Evolutionary conservation across 768 basidiomycete genomes (phyloP), one percentile per base, ranked within the genome.

Genomic region (Serendipita vermifera): DNA sequence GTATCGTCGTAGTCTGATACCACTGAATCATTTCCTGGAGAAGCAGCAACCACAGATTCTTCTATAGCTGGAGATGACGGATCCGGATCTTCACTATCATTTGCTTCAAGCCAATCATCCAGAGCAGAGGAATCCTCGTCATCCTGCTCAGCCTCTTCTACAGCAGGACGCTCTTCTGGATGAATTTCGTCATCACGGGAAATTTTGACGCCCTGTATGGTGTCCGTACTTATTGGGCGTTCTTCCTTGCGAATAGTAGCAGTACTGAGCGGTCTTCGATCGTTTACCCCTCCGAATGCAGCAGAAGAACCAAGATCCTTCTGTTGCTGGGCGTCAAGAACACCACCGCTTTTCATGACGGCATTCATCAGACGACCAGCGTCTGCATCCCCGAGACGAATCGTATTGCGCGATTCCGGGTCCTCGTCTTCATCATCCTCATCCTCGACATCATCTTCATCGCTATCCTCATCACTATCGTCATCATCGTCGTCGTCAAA

Each of bases 101-200:
- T 51, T 1, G 46, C 48, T 15, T 57, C 56, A n/a, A 54, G 48
- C 29, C 51, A 46, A 20, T 57, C 56, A 55, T 57, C 56, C 55
- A 56, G 29, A 22, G 46, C 46, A 9, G 46, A 51, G 7, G 46
- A 24, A 31, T 51, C 46, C 22, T 27, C 46, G 17, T 51, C 46
- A 15, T 51, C 46, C 29, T 22, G 5, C 20, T 22, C 22, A 7
- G 29, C 17, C 9, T n/a, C 9, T 7, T n/a, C 46, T 27, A n/a
- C n/a, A n/a, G n/a, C n/a, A n/a, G n/a, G n/a, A n/a, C n/a, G n/a
- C n/a, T n/a, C n/a, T n/a, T n/a, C n/a, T n/a, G n/a, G n/a, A n/a
- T n/a, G n/a, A n/a, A n/a, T n/a, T n/a, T n/a, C n/a, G n/a, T n/a
- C n/a, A n/a, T n/a, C n/a, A n/a, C n/a, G n/a, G n/a, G n/a, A n/a